Base-by-base conservation (phyloP, 352 stramenopile genomes). In the Phytophthora melonis region DNA sequence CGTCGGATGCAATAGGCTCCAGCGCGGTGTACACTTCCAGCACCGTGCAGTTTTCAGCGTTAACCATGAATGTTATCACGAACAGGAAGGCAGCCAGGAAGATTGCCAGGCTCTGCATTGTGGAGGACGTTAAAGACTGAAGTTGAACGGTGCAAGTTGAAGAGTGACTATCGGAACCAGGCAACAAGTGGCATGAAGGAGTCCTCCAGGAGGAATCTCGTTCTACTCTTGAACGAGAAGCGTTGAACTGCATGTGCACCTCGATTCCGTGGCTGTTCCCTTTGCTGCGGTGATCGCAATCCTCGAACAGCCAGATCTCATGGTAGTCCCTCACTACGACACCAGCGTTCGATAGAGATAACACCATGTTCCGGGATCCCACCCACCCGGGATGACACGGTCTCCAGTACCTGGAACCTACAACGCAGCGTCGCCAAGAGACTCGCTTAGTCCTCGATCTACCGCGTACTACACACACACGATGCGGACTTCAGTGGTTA, bases 31-130 rank as follows among this genome's bases (percentile, higher is more conserved):
- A 50, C 3, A 63, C 54, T 9, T 43, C 41, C 14, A 66, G 16
- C 13, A 58, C 39, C 2, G 68, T 77, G 68, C 73, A 79, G 19
- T 62, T 70, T 21, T 74, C 53, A 11, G 68, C 63, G 0, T 52
- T 55, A 3, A 36, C 27, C 4, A 62, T 4, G 25, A 66, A 36
- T 3, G 8, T 23, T 39, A 53, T 43, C 0, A 63, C 9, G 8
- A 56, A 36, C n/a, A 76, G 16, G n/a, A 78, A 18, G 13, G 21
- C 34, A n/a, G 27, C 5, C 0, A 66, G 21, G 36, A 72, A 52
- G 11, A 34, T 23, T 7, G 9, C 11, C 52, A 41, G n/a, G 1
- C 8, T 36, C 43, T 61, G 63, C 63, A 72, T 77, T 10, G n/a
- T 16, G 11, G 19, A 9, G 23, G 49, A 49, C 13, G 41, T 49